Conservation (phyloP, 371 early-diverging fungal species). For the Actinomortierella ambigua region DNA sequence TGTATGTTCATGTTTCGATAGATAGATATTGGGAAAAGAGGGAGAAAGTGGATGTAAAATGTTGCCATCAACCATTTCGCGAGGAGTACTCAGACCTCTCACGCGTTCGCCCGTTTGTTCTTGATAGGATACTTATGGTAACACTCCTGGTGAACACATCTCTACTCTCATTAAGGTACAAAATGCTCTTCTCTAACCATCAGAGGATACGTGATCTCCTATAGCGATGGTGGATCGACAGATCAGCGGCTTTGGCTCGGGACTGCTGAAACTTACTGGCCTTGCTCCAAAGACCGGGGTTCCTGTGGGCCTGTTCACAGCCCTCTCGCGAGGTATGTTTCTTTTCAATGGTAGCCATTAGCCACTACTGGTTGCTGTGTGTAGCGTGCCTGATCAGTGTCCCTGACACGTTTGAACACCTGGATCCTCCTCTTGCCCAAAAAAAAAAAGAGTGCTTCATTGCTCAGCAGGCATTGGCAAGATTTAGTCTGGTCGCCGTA, state of each 20-base stretch:
- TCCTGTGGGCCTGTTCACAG: conserved; percentile 58
- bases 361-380: too few relatives aligned
- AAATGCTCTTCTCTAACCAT: background rate
- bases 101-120: background rate
- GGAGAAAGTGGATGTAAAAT: background rate
- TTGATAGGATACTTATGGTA: conserved; percentile 9
- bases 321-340: conserved; percentile 53
- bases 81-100: background rate
- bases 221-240: conserved; percentile 14
- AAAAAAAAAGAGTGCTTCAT: conserved; percentile 32
- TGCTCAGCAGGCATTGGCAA: conserved; percentile 42
- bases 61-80: background rate
- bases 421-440: background rate
- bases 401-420: too few relatives aligned
- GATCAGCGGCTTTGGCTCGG: conserved; percentile 28
- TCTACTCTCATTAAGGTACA: too few relatives aligned
- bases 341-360: background rate
- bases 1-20: conserved; percentile 18
- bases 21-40: background rate
- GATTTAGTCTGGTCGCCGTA: conserved; percentile 38
- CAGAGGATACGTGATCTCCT: background rate
- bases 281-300: conserved; percentile 52
- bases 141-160: background rate
- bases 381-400: too few relatives aligned
- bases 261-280: conserved; percentile 31